phyloP scores from a whole-genome alignment of 2,329 filamentous ascomycete genomes.

The Claviceps purpurea region DNA sequence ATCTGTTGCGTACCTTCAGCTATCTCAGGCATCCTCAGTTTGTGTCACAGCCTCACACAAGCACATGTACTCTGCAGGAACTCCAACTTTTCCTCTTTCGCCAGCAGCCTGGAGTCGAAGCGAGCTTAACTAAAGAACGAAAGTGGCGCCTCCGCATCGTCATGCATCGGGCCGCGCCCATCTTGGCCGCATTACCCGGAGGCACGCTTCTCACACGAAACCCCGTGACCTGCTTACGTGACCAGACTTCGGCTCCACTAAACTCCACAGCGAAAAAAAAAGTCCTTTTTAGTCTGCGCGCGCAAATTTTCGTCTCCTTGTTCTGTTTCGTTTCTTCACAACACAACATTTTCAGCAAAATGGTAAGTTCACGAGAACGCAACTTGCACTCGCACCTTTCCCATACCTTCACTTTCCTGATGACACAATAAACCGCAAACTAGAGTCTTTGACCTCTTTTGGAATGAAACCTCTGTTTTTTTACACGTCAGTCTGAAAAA shows the following conservation, averaged over 20 bases:
- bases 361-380: slow-evolving; percentile 7
- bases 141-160: background rate
- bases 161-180: background rate
- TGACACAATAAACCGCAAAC: slow-evolving; percentile 81
- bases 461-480: slow-evolving; percentile 71
- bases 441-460: slow-evolving; percentile 88
- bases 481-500: slow-evolving; percentile 87
- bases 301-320: slow-evolving; percentile 12
- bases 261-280: slow-evolving; percentile 11
- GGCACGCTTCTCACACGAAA: slow-evolving; percentile 17
- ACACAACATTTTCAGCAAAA: slow-evolving; percentile 2
- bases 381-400: background rate
- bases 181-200: background rate
- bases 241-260: slow-evolving; percentile 2
- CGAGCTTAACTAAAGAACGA: too few relatives aligned
- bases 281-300: slow-evolving; percentile 12
- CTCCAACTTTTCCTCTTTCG: background rate
- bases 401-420: slow-evolving; percentile 37
- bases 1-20: slow-evolving; percentile 34
- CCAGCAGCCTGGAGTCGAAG: too few relatives aligned
- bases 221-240: slow-evolving; percentile 18
- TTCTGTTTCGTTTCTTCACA: slow-evolving; percentile 5
- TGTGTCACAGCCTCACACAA: background rate
- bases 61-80: background rate
- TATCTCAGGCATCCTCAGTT: slow-evolving; percentile 44